Evolutionary conservation across 805 yeast genomes (phyloP).

Genomic region (Kazachstania psychrophila): DNA sequence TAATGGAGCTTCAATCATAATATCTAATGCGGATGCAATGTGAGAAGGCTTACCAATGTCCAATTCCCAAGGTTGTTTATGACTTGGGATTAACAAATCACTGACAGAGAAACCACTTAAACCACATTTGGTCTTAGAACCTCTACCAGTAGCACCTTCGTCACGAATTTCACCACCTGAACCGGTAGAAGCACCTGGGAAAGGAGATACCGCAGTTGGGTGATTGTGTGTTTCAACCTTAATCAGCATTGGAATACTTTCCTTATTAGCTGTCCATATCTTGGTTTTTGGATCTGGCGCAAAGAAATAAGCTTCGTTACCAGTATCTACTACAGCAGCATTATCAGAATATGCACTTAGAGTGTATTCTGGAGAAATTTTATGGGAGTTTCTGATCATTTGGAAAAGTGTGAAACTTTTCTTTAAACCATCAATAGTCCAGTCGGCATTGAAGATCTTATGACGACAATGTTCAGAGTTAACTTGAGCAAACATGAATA

Average conservation of each 20-base stretch:
- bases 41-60: slow-evolving; percentile 85
- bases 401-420: slow-evolving; percentile 73
- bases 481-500: slow-evolving; percentile 98
- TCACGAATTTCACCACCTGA: slow-evolving; percentile 99
- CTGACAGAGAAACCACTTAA: slow-evolving; percentile 87
- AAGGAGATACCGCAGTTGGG: slow-evolving; percentile 98
- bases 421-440: slow-evolving; percentile 83
- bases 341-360: slow-evolving; percentile 93
- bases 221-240: slow-evolving; percentile 99
- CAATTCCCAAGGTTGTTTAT: slow-evolving; percentile 91
- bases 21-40: slow-evolving; percentile 85
- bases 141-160: slow-evolving; percentile 99
- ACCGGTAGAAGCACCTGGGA: slow-evolving; percentile 99
- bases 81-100: slow-evolving; percentile 77
- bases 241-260: slow-evolving; percentile 77
- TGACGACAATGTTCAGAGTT: slow-evolving; percentile 99
- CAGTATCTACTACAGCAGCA: slow-evolving; percentile 73
- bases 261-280: slow-evolving; percentile 66
- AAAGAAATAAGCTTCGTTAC: slow-evolving; percentile 58
- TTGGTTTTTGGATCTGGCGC: slow-evolving; percentile 69
- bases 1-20: slow-evolving; percentile 94
- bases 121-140: slow-evolving; percentile 95
- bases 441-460: slow-evolving; percentile 95
- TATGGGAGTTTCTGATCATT: slow-evolving; percentile 93
- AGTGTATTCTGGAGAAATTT: slow-evolving; percentile 68